Base-by-base conservation (phyloP, 2,329 filamentous ascomycete genomes). In the Rhynchosporium graminicola region DNA sequence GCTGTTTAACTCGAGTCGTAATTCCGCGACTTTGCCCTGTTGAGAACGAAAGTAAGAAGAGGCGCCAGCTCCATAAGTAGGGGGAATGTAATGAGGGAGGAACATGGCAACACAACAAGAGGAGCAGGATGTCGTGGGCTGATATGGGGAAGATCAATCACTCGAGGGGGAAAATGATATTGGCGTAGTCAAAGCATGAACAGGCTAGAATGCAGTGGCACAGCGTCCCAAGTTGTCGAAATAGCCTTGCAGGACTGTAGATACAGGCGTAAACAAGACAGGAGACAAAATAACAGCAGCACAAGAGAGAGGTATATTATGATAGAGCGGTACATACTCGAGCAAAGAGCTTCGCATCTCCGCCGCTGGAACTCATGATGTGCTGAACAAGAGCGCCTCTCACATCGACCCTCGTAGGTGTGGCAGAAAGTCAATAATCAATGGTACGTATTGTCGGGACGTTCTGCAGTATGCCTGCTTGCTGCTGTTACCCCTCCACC, bases 291-390 rank as follows among this genome's bases (percentile, higher is more conserved):
- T 29, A 59, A 42, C 56, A 45, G 48, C 36, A 65, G 64, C 68
- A 54, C n/a, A 60, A 58, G 61, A 61, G 68, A 46, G 68, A 46
- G 28, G 58, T 54, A 61, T 69, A 67, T 68, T 64, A 66, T 62
- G 67, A 63, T 67, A 67, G 5, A 36, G 33, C 64, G 65, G 60
- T 65, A 87, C 87, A 73, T 88, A 99, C 95, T 82, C 95, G 88
- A 78, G 95, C 94, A 82, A 99, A 99, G 80, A 99, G 88, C 86
- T 97, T 98, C 80, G 95, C 96, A 87, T 98, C 95, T 79, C 95
- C 92, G 80, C 91, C 91, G 77, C 87, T 79, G 60, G 72, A 73
- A 68, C 70, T 73, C 74, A 75, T 75, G 52, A 57, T 73, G 65
- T 59, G 57, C 60, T 61, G 56, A 59, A 38, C 28, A n/a, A 52